Evolutionary conservation across 257 asterid genomes (phyloP).

Genomic region (Scutellaria barbata): DNA sequence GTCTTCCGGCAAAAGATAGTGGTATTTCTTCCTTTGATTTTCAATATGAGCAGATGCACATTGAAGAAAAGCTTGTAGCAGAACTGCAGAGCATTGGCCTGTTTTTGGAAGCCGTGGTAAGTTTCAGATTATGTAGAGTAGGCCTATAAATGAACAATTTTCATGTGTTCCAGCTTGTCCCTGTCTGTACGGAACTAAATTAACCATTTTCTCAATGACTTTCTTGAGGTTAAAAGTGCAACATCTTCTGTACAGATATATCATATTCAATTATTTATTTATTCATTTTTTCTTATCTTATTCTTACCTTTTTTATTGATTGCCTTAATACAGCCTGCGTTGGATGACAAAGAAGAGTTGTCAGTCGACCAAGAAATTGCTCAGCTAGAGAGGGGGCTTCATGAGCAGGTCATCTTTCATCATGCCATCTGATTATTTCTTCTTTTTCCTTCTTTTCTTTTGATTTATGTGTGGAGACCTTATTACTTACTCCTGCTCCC

Average conservation of each 20-base stretch:
- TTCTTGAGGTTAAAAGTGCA: constrained; percentile 22
- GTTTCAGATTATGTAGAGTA: constrained; percentile 41
- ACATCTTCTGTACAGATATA: constrained; percentile 2
- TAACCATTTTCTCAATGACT: constrained; percentile 24
- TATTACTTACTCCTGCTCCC: neutral
- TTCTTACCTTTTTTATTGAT: constrained; percentile 22
- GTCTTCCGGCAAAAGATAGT: constrained; percentile 41
- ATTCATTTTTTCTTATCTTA: neutral
- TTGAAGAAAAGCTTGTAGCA: constrained; percentile 73
- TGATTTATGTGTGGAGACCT: neutral
- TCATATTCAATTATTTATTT: neutral
- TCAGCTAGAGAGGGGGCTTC: constrained; percentile 54
- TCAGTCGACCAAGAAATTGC: constrained; percentile 63
- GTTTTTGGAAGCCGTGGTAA: constrained; percentile 79
- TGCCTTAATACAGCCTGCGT: constrained; percentile 66
- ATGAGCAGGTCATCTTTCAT: constrained; percentile 55
- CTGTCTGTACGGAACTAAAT: constrained; percentile 26
- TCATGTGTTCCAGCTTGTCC: constrained; percentile 4
- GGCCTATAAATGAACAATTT: constrained; percentile 2
- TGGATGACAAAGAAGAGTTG: constrained; percentile 87
- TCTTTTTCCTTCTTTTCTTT: neutral
- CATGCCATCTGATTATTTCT: constrained; percentile 14
- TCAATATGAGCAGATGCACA: constrained; percentile 71
- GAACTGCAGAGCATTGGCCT: constrained; percentile 88
- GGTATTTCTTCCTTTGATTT: constrained; percentile 54